These are phyloP conservation scores for Sporopachydermia lactativora DNA, from an alignment of 805 yeast species.

Conservation along the genomic window DNA sequence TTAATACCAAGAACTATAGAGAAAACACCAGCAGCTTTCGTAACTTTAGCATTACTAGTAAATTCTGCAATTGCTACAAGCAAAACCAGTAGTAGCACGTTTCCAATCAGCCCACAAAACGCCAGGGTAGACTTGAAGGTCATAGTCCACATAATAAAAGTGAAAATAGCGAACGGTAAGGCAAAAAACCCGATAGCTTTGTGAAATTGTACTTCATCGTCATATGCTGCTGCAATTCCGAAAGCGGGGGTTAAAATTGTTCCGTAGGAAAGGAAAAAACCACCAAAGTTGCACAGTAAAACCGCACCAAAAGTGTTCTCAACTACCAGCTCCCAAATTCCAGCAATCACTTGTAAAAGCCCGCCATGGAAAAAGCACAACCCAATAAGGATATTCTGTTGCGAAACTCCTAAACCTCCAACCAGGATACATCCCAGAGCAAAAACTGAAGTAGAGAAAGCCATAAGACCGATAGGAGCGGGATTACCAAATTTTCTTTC, in stretches of 20 bases:
- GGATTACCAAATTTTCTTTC: conserved; percentile 36
- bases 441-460: conserved; percentile 50
- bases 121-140: conserved; percentile 36
- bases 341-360: conserved; percentile 35
- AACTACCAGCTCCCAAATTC: conserved; percentile 53
- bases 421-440: conserved; percentile 39
- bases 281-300: conserved; percentile 27
- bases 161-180: conserved; percentile 42
- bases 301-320: conserved; percentile 25
- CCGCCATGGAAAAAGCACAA: conserved; percentile 54
- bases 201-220: conserved; percentile 19
- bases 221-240: conserved; percentile 32
- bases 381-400: conserved; percentile 45
- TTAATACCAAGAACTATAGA: conserved; percentile 44
- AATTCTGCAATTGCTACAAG: conserved; percentile 36
- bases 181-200: conserved; percentile 39
- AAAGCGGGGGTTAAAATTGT: conserved; percentile 41
- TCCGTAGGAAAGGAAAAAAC: conserved; percentile 53
- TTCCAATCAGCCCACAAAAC: conserved; percentile 31
- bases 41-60: conserved; percentile 23
- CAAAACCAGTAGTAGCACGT: conserved; percentile 32
- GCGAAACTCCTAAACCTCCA: conserved; percentile 41
- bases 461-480: conserved; percentile 48
- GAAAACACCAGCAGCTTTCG: conserved; percentile 45
- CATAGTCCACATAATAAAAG: conserved; percentile 29